Evolutionary conservation across 495 filamentous ascomycete species (phyloP), one percentile per base, ranked within the genome.

Genomic region (Cercophora scortea): DNA sequence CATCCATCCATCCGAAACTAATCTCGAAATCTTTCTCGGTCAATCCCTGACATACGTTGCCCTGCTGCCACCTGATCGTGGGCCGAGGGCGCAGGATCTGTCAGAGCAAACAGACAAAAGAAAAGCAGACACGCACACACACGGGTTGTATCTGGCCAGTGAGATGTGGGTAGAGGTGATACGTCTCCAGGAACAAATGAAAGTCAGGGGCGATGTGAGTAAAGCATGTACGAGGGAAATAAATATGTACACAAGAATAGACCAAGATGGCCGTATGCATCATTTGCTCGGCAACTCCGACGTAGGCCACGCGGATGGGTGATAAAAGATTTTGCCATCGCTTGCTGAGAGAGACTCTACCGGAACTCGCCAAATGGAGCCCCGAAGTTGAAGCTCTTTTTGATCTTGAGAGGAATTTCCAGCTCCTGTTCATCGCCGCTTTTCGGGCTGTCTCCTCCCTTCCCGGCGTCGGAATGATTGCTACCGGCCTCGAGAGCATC

Each of bases 321-420:
- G 36, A 38, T 11, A 38, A 38, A 36, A 8, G 9, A 38, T 8
- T 13, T 11, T 38, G 36, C 9, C 10, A 13, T 38, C 36, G 13
- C 9, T 13, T 8, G 10, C 8, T 38, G 9, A 2, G 10, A 2
- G 10, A 7, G 13, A 13, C 10, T 38, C 8, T 45, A 61, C 16
- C 55, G 59, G 15, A 58, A 51, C 45, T 53, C 65, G 15, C 68
- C 68, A 45, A 69, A 65, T 6, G 68, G 68, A 6, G 64, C 61
- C 16, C 82, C 82, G 69, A 86, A 86, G 62, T 86, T 86, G 45
- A 68, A 79, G n/a, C 75, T 74, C 13, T 67, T 68, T 51, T 72
- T 83, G 55, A 86, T 67, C 61, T 76, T 83, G 39, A 84, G 64
- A 38, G 78, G 76, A 18, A 82, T 71, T 12, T 81, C 79, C 8